phyloP scores from a whole-genome alignment of 2,329 filamentous ascomycete genomes.

The Epichloe aotearoae region DNA sequence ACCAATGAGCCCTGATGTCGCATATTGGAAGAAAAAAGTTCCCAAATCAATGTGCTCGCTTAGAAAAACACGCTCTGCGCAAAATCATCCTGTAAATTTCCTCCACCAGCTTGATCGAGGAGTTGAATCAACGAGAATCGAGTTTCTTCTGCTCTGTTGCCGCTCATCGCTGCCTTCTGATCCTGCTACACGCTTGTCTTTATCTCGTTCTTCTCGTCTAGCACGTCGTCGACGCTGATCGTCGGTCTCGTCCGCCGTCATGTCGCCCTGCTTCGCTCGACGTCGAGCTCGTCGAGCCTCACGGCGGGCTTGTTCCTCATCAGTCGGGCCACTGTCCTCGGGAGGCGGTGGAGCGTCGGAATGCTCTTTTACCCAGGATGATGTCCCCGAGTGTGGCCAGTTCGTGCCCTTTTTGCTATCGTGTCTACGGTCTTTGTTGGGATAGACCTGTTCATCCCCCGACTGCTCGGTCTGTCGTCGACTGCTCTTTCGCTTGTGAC shows the following conservation, averaged over 20 bases:
- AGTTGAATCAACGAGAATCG: slow-evolving; percentile 30
- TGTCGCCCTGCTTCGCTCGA: slow-evolving; percentile 29
- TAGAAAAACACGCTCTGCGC: slow-evolving; percentile 1
- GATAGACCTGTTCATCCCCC: slow-evolving; percentile 31
- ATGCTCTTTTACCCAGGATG: slow-evolving; percentile 53
- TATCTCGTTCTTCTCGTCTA: slow-evolving; percentile 30
- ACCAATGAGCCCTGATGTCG: not conserved
- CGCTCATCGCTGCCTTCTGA: slow-evolving; percentile 34
- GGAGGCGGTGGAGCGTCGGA: slow-evolving; percentile 48
- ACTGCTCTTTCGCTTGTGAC: slow-evolving; percentile 20
- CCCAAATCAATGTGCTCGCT: not conserved
- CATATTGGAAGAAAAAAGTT: not conserved
- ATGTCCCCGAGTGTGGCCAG: slow-evolving; percentile 52
- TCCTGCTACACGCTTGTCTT: slow-evolving; percentile 15
- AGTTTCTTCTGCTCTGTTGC: slow-evolving; percentile 26
- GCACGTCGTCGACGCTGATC: slow-evolving; percentile 29
- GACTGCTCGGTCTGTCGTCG: slow-evolving; percentile 28
- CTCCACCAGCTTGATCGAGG: slow-evolving; percentile 48
- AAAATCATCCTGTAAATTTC: slow-evolving; percentile 33
- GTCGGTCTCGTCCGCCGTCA: slow-evolving; percentile 28
- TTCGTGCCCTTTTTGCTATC: slow-evolving; percentile 25
- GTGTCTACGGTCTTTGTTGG: slow-evolving; percentile 23
- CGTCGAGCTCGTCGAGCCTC: slow-evolving; percentile 34
- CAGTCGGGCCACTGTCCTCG: slow-evolving; percentile 22
- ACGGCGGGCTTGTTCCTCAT: slow-evolving; percentile 36